phyloP scores from a whole-genome alignment of 2,329 filamentous ascomycete genomes.

The Cercospora nicotianae region DNA sequence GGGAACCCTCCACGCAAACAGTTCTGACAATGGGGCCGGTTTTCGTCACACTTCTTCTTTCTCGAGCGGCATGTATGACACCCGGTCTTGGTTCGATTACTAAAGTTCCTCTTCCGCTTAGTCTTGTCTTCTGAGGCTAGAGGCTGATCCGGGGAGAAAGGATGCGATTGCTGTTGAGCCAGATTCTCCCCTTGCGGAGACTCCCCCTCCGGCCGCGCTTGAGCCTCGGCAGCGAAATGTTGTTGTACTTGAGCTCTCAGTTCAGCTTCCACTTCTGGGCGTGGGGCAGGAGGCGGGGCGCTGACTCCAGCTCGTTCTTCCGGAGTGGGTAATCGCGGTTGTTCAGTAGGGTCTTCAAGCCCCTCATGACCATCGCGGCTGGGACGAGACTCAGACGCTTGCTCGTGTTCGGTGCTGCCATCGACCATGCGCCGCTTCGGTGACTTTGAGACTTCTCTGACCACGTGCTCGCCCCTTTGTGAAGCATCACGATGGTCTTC shows the following conservation, averaged over 20 bases:
- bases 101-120: slow-evolving; percentile 78
- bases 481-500: slow-evolving; percentile 12
- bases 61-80: slow-evolving; percentile 87
- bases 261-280: slow-evolving; percentile 40
- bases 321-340: not conserved
- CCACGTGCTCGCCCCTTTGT: not conserved
- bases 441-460: slow-evolving; percentile 15
- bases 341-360: slow-evolving; percentile 1
- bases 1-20: slow-evolving; percentile 86
- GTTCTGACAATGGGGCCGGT: slow-evolving; percentile 88
- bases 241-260: slow-evolving; percentile 55
- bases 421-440: slow-evolving; percentile 27
- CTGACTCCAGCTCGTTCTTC: slow-evolving; percentile 7
- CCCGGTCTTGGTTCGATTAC: slow-evolving; percentile 92
- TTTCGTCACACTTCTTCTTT: slow-evolving; percentile 98
- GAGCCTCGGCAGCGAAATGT: slow-evolving; percentile 2
- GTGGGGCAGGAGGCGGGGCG: slow-evolving; percentile 26
- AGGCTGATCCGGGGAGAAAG: slow-evolving; percentile 26
- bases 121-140: slow-evolving; percentile 45
- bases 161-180: slow-evolving; percentile 40
- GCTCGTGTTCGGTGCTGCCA: not conserved
- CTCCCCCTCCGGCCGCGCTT: slow-evolving; percentile 15
- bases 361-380: slow-evolving; percentile 8
- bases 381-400: not conserved
- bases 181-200: slow-evolving; percentile 39